Evolutionary conservation across 73 alveolate genomes (phyloP), one percentile per base, ranked within the genome.

Genomic region (Breviolum minutum): DNA sequence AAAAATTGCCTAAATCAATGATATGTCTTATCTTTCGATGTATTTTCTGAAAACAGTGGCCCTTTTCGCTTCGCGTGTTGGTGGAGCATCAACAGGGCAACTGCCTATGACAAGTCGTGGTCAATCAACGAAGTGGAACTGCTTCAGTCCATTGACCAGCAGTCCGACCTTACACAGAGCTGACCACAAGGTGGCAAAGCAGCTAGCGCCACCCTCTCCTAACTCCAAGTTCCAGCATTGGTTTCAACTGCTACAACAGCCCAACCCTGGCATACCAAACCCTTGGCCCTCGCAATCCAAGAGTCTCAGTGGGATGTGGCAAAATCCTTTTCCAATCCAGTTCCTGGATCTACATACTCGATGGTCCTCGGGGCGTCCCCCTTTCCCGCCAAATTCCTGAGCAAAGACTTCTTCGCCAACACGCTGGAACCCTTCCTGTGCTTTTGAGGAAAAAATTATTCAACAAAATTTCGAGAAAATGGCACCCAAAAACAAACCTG

Each of bases 291-390:
- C 32, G 16, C 60, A 2, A 30, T 40, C 88, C 91, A 69, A 60
- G 29, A 32, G 2, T 74, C 77, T 73, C 64, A 91, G 97, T 91
- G 82, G 9, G 97, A 91, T 40, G 97, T 91, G 29, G 97, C 97
- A 40, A 91, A 91, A 60, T 91, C 97, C 89, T 91, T 91, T 76
- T 91, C 97, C 97, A 87, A 91, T 48, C 97, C 97, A 60, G 88
- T 91, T 73, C 97, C 97, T 54, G 97, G 97, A 91, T 91, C 97
- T 20, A 91, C 82, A 32, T 91, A 91, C 79, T 91, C 97, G 24
- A 91, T 62, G 69, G 88, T 71, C 68, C 86, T 91, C 66, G 97
- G 97, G 68, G 97, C 97, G 69, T 91, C 97, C 17, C 74, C 97
- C 79, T 91, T 91, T 63, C 86, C 66, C 66, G 97, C 97, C 97